Percentiles rank a stretch among this genome's conserved stretches.
phyloP scores from a whole-genome alignment of 176 grass and related monocot species.

The Triticum turgidum region DNA sequence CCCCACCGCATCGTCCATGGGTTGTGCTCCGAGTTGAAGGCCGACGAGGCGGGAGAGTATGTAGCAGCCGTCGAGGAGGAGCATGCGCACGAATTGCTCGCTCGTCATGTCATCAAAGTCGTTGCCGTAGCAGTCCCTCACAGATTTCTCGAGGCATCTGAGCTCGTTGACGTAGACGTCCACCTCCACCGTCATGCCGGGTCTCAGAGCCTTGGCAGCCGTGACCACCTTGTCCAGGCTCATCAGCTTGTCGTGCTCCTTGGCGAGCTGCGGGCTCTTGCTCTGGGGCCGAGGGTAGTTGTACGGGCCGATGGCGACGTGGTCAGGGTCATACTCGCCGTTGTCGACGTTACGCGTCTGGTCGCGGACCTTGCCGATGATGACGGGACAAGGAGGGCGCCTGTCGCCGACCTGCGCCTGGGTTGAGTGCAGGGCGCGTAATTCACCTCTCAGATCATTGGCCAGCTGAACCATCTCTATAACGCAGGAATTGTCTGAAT shows the following conservation, averaged over 20 bases:
- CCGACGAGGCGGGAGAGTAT: neutral
- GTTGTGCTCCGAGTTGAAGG: neutral
- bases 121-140: neutral
- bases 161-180: neutral
- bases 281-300: neutral
- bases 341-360: no score
- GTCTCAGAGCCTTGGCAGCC: neutral
- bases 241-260: neutral
- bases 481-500: no score
- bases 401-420: no score
- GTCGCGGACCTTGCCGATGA: neutral
- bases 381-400: neutral
- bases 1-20: no score
- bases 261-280: neutral
- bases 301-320: constrained; percentile 33
- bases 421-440: neutral
- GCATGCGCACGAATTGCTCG: constrained; percentile 17
- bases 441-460: no score
- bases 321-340: no score
- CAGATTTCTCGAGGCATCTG: neutral
- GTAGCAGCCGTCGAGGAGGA: constrained; percentile 33
- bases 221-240: neutral
- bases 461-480: no score
- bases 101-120: neutral
- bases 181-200: neutral